Evolutionary conservation across 768 basidiomycete genomes (phyloP), one percentile per base, ranked within the genome.

Genomic region (Trametes sanguinea): DNA sequence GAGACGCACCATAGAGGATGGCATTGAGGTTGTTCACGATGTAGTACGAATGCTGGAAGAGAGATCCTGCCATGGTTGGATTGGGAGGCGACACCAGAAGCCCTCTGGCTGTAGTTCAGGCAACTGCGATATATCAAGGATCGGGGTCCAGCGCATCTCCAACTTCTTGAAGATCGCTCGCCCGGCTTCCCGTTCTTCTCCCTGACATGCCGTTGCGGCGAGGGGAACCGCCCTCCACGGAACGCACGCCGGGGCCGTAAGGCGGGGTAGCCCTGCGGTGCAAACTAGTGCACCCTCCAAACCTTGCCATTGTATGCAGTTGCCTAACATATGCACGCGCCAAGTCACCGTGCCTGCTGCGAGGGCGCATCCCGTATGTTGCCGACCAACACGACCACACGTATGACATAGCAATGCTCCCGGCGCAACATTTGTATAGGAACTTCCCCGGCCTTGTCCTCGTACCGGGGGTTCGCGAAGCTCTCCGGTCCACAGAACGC

Each of bases 1-100:
- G 70, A 63, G 6, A 35, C 64, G 40, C 42, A 65, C 67, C 67
- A 42, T 65, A 68, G 13, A 68, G 59, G 37, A 68, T 64, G 7
- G 61, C 64, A 27, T 61, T 59, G 51, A 68, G 29, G 50, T 61
- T 59, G 57, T 58, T 63, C 11, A 60, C 61, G 42, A 65, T 53
- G 45, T 68, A 68, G 60, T 37, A 65, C 27, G 66, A 58, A 57
- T 63, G 56, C 46, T 67, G 60, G 46, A 65, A 67, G 13, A 67
- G 52, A 22, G 54, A 52, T 4, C 39, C 47, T n/a, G 39, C 13
- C 57, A 54, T 63, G 29, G 17, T 30, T 29, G 32, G 14, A 11
- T 60, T 45, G 9, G 22, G 53, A 76, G 51, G 33, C 63, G 42
- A 6, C 53, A 63, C 48, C 75, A 70, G 61, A 77, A 79, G 16